Percentiles rank a stretch among this genome's conserved stretches.
phyloP scores from a whole-genome alignment of 495 filamentous ascomycete species.

The Penicillium angulare region DNA sequence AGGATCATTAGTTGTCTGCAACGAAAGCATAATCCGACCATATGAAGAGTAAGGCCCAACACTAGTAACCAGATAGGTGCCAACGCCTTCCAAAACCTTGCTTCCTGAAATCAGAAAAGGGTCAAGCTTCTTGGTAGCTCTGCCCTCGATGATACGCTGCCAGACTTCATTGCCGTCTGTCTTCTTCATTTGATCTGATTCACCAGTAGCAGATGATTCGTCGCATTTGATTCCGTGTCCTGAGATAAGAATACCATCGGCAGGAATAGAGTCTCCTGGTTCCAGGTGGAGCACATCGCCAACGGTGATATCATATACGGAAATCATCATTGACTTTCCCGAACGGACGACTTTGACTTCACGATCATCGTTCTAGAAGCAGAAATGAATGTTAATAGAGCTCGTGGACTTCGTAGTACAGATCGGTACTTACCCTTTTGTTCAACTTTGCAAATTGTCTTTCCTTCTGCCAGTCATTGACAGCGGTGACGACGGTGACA shows the following conservation, averaged over 20 bases:
- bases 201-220: conserved; percentile 67
- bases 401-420: no score
- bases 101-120: conserved; percentile 63
- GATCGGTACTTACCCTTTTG: conserved; percentile 54
- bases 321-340: conserved; percentile 68
- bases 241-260: conserved; percentile 61
- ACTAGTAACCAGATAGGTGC: conserved; percentile 62
- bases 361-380: conserved; percentile 77
- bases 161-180: conserved; percentile 57
- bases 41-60: conserved; percentile 62
- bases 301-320: conserved; percentile 67
- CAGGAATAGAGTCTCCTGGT: conserved; percentile 67
- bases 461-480: conserved; percentile 80
- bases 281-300: conserved; percentile 74
- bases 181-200: conserved; percentile 69
- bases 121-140: conserved; percentile 58
- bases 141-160: conserved; percentile 53
- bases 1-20: conserved; percentile 59
- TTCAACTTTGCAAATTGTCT: conserved; percentile 77
- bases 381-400: neutral
- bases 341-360: conserved; percentile 75
- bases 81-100: conserved; percentile 65
- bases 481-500: conserved; percentile 69
- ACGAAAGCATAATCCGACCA: conserved; percentile 62
- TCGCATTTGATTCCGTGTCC: conserved; percentile 67